Conservation (phyloP, 2,329 filamentous ascomycete genomes). For the Aureobasidium sp. region DNA sequence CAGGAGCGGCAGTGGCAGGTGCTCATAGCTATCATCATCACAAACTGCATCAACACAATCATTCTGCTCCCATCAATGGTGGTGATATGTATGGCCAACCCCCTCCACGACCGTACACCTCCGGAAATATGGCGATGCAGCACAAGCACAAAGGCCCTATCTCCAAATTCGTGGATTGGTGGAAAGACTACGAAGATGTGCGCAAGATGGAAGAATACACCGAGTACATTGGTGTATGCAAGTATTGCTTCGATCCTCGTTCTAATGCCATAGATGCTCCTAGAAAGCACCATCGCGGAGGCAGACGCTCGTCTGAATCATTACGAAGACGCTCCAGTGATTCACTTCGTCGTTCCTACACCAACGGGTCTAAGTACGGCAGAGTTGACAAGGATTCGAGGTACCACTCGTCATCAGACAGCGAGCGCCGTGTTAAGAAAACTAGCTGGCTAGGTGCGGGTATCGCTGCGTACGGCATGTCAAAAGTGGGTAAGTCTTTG, state of each 20-base stretch:
- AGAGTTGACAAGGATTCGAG: slow-evolving; percentile 55
- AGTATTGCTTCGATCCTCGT: slow-evolving; percentile 57
- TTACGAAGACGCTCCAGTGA: slow-evolving; percentile 28
- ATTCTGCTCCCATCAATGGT: slow-evolving; percentile 22
- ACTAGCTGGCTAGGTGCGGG: slow-evolving; percentile 44
- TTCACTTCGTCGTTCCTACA: slow-evolving; percentile 22
- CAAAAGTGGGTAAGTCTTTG: slow-evolving; percentile 47
- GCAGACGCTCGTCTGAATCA: slow-evolving; percentile 39
- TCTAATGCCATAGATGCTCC: slow-evolving; percentile 52
- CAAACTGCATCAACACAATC: slow-evolving; percentile 20
- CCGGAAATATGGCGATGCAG: slow-evolving; percentile 39
- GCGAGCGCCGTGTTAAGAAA: slow-evolving; percentile 40
- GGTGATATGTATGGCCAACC: neutral
- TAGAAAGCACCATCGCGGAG: slow-evolving; percentile 51
- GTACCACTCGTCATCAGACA: slow-evolving; percentile 49
- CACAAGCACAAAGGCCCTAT: slow-evolving; percentile 52
- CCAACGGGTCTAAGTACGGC: slow-evolving; percentile 21
- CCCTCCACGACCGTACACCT: slow-evolving; percentile 16
- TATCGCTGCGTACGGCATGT: slow-evolving; percentile 47
- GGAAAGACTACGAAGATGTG: slow-evolving; percentile 58
- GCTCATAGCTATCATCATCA: slow-evolving; percentile 21
- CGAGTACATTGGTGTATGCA: slow-evolving; percentile 59
- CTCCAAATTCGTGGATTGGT: slow-evolving; percentile 51
- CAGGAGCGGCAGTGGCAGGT: slow-evolving; percentile 16
- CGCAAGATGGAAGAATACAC: slow-evolving; percentile 61